These are phyloP conservation scores for Fusarium falciforme DNA, from an alignment of 2,329 filamentous ascomycete species.

Conservation along the genomic window DNA sequence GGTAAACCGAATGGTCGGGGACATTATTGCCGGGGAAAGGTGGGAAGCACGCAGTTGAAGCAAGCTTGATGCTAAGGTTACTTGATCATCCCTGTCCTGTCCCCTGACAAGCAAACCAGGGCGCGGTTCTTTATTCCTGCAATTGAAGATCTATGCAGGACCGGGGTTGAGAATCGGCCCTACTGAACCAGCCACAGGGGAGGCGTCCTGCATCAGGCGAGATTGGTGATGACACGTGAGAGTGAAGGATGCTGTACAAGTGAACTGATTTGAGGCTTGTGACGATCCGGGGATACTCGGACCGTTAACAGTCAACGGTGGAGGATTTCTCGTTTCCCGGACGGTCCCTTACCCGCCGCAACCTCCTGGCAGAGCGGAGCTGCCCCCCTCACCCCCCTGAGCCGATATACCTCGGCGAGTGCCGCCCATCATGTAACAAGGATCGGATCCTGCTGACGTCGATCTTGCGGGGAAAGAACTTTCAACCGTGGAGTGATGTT, in stretches of 20 bases:
- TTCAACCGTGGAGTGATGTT: background rate
- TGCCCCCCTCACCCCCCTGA: background rate
- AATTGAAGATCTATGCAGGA: conserved; percentile 6
- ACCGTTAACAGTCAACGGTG: background rate
- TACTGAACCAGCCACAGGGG: background rate
- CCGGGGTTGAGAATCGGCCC: background rate
- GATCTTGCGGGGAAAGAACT: conserved; percentile 25
- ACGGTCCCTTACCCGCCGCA: background rate
- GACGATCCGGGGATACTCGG: background rate
- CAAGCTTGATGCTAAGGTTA: conserved; percentile 18
- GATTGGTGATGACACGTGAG: background rate
- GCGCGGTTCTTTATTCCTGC: conserved; percentile 3
- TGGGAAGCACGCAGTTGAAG: background rate
- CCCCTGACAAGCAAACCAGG: background rate
- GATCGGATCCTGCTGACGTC: conserved; percentile 3
- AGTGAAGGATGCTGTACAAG: background rate
- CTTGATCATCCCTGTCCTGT: background rate
- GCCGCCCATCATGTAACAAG: conserved; percentile 3
- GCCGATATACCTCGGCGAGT: background rate
- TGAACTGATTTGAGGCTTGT: background rate
- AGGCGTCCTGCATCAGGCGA: background rate
- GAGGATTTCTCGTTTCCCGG: background rate
- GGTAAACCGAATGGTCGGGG: background rate
- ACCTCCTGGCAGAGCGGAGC: background rate
- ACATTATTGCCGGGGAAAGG: background rate